phyloP scores from a whole-genome alignment of 176 grass and related monocot genomes.

The Urochloa ruziziensis region DNA sequence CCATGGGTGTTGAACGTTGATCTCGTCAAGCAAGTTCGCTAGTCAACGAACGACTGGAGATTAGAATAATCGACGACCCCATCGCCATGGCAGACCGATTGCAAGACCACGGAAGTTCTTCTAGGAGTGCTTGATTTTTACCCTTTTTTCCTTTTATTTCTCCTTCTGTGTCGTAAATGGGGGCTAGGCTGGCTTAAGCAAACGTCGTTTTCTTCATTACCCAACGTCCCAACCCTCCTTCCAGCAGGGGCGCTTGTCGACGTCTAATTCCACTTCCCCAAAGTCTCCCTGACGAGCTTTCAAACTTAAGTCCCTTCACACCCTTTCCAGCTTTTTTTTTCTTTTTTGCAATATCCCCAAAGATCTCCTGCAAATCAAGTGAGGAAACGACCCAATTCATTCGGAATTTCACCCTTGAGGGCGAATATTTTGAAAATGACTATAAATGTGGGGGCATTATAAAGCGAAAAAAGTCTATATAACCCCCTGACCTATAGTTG shows the following conservation, averaged over 20 bases:
- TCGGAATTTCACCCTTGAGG: neutral
- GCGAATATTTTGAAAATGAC: neutral
- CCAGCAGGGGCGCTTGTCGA: constrained; percentile 8
- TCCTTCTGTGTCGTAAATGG: neutral
- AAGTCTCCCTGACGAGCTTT: constrained; percentile 3
- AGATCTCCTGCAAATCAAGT: neutral
- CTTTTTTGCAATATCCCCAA: neutral
- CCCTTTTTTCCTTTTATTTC: neutral
- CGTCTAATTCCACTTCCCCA: neutral
- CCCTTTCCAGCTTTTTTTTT: neutral
- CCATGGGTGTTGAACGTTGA: constrained; percentile 11
- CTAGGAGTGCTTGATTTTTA: neutral
- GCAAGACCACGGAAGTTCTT: too few relatives aligned
- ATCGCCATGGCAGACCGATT: neutral
- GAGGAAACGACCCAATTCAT: neutral
- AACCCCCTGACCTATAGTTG: too few relatives aligned
- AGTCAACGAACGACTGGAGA: neutral
- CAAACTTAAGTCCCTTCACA: constrained; percentile 19
- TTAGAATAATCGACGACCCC: constrained; percentile 9
- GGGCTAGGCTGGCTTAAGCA: neutral
- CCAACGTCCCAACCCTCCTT: neutral
- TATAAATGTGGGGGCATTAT: neutral
- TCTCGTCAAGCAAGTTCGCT: constrained; percentile 5
- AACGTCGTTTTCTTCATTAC: constrained; percentile 10
- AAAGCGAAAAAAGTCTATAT: too few relatives aligned